These are phyloP conservation scores for Tricholoma matsutake DNA, from an alignment of 768 basidiomycete species.

Conservation along the genomic window DNA sequence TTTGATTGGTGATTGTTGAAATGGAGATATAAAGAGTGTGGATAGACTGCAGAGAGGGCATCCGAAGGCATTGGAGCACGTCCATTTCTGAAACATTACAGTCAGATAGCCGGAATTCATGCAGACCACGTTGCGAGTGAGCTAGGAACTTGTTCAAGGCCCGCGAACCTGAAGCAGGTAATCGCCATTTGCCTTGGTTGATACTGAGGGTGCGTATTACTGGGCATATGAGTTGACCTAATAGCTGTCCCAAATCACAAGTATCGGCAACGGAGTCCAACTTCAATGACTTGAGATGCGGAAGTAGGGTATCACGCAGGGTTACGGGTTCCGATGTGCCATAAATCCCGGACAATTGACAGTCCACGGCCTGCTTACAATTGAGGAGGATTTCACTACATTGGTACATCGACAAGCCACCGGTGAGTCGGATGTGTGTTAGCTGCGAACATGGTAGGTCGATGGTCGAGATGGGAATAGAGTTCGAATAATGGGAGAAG, in stretches of 20 bases:
- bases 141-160: neutral
- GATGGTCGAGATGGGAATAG: neutral
- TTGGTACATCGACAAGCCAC: neutral
- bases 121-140: neutral
- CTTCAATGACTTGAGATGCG: neutral
- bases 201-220: neutral
- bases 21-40: neutral
- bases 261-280: neutral
- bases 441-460: neutral
- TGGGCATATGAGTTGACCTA: neutral
- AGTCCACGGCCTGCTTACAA: neutral
- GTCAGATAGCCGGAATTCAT: neutral
- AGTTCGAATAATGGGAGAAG: neutral
- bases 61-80: neutral
- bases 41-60: neutral
- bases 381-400: neutral
- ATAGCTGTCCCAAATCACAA: neutral
- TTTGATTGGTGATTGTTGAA: neutral
- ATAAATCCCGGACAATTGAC: neutral
- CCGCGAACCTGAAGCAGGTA: neutral
- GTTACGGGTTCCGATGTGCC: neutral
- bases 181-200: neutral
- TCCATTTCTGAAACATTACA: neutral
- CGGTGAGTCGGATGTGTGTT: neutral
- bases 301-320: neutral